phyloP scores from a whole-genome alignment of 129 eudicot species.

The Calendula officinalis region DNA sequence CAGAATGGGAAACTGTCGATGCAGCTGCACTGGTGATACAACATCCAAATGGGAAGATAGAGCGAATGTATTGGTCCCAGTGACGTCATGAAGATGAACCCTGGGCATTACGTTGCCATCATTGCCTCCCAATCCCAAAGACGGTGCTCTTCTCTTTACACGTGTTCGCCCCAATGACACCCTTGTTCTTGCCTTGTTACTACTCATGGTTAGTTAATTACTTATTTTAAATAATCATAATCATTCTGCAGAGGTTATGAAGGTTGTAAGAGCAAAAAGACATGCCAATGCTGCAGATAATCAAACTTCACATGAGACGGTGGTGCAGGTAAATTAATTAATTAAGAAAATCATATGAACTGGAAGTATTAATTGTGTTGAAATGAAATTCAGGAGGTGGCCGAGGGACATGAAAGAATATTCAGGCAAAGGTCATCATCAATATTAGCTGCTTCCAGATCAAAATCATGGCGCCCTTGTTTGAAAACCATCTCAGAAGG shows the following conservation, averaged over 20 bases:
- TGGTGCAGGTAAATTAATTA: conserved; percentile 37
- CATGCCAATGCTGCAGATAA: conserved; percentile 50
- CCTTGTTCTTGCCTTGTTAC: conserved; percentile 69
- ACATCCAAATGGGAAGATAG: conserved; percentile 76
- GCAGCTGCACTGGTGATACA: conserved; percentile 96
- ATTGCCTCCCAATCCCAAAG: conserved; percentile 63
- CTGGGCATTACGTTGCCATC: conserved; percentile 87
- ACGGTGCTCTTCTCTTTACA: conserved; percentile 44
- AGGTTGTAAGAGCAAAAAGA: conserved; percentile 67
- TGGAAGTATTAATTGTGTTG: background rate
- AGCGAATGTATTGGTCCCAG: conserved; percentile 84
- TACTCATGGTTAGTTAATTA: conserved; percentile 48
- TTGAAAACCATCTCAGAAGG: conserved; percentile 78
- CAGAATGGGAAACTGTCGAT: conserved; percentile 99
- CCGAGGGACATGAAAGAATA: conserved; percentile 40
- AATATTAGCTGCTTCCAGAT: conserved; percentile 46
- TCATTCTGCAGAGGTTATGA: conserved; percentile 67
- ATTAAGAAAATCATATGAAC: background rate
- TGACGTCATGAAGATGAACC: conserved; percentile 83
- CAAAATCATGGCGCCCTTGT: conserved; percentile 88
- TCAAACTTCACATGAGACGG: conserved; percentile 26
- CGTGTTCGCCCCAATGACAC: conserved; percentile 74
- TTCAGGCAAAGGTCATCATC: conserved; percentile 49
- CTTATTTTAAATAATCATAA: background rate
- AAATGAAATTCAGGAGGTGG: conserved; percentile 39